Evolutionary conservation across 1,139 yeast species (phyloP), one percentile per base, ranked within the genome.

Genomic region (Arxiozyma slooffiae): DNA sequence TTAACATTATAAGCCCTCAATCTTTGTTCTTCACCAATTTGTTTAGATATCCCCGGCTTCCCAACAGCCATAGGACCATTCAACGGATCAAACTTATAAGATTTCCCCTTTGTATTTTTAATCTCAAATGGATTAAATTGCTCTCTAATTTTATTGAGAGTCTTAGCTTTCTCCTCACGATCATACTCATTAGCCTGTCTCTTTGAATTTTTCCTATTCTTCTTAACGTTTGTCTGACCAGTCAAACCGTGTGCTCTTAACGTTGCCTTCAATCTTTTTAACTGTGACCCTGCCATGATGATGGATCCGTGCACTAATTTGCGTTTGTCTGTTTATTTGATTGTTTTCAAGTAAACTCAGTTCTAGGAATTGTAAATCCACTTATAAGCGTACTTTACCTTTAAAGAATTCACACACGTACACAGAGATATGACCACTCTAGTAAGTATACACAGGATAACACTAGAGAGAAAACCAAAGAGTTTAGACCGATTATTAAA

Each of bases 61-160:
- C 88, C 89, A 34, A 80, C 82, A 0, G 89, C 82, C 18, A 82
- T 79, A 11, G 43, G 20, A 52, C 75, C 73, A 22, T 20, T 50
- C 24, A 76, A 73, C 22, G 77, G 74, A 22, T 41, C 53, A 17
- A 81, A 75, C 48, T 80, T 85, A 18, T 22, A 39, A 11, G 20
- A 30, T n/a, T 40, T 40, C 30, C 56, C 80, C 57, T 85, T 75
- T 54, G 83, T 83, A 45, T 80, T 74, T 60, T 86, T 84, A 46
- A 80, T 75, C 62, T 90, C 98, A 68, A 92, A 94, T 24, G 94
- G 94, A 67, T 88, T 90, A 73, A 90, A 90, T 59, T 88, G 83
- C 50, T 78, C 80, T 61, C 97, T 77, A 56, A 92, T 85, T 52
- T 76, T 76, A 20, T 71, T 66, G 23, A 92, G 67, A 14, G 79